Base-by-base conservation (phyloP, 805 yeast species). In the Sugiyamaella smithiae region DNA sequence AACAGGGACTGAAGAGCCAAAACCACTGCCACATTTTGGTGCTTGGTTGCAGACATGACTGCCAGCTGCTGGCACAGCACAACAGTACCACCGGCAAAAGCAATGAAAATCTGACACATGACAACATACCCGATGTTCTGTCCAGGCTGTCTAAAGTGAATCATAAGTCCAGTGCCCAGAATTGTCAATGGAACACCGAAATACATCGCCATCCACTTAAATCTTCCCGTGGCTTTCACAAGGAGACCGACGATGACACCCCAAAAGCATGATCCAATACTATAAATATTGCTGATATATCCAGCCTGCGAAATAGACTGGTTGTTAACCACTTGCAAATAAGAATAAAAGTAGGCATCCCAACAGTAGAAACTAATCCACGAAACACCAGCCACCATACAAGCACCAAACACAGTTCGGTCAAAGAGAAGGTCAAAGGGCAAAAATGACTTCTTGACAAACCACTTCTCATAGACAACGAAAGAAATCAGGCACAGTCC, bases 261-360 rank as follows among this genome's bases (percentile, higher is more conserved):
- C 8, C 77, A 70, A 43, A 82, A 70, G 24, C 78, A 82, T 0
- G 86, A 78, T 14, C 79, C 84, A 57, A 84, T 83, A 7, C 87
- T 80, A 65, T 80, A 80, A 42, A 83, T 63, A 2, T 80, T 73
- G 1, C 78, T 67, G 55, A 84, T 82, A 64, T 88, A 75, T 3
- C 82, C 78, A n/a, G 88, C 90, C 7, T 89, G 79, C 28, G 67
- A 70, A 41, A 71, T 62, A 12, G 81, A 67, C 60, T 82, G 81
- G 58, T 78, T 68, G 61, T 84, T 76, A 2, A 84, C 83, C 25
- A 84, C 86, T 40, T 79, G 58, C 52, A 85, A 68, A 19, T 84
- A 83, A 0, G 89, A 75, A 66, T 81, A 84, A 64, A 85, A 63
- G 64, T 75, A 85, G 83, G 84, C 77, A 64, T 80, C 76, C 76